Conservation (phyloP, 2,329 filamentous ascomycete species). For the Pseudogymnoascus sp. region DNA sequence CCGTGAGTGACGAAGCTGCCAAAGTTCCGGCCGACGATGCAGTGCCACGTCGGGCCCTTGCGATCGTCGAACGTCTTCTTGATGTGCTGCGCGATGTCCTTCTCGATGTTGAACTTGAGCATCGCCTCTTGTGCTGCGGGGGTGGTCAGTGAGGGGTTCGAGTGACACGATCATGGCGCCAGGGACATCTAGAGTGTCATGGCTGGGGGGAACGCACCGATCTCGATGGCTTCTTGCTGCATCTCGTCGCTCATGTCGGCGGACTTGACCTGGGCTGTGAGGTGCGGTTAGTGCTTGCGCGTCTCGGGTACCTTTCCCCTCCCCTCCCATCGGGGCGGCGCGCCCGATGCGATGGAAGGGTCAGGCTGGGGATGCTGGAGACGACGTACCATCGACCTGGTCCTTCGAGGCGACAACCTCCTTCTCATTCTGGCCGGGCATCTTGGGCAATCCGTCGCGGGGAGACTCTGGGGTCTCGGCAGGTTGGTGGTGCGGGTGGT, state of each 20-base stretch:
- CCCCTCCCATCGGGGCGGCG: not conserved
- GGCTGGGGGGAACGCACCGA: constrained; percentile 56
- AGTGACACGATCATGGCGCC: not conserved
- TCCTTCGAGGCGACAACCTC: constrained; percentile 13
- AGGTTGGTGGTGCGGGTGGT: not conserved
- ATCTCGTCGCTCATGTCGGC: constrained; percentile 98
- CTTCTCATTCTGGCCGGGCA: constrained; percentile 22
- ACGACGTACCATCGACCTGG: constrained; percentile 26
- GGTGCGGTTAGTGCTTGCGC: not conserved
- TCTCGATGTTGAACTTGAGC: constrained; percentile 64
- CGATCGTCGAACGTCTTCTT: constrained; percentile 97
- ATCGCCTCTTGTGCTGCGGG: constrained; percentile 58
- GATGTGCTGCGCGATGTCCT: constrained; percentile 94
- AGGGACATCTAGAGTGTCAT: constrained; percentile 46
- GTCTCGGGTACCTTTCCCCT: not conserved
- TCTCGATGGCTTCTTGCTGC: constrained; percentile 91
- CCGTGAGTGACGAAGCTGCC: constrained; percentile 98
- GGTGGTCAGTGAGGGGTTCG: constrained; percentile 22
- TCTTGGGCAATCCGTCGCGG: constrained; percentile 11
- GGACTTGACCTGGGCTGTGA: constrained; percentile 86
- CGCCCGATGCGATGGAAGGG: constrained; percentile 10
- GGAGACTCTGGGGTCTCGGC: not conserved
- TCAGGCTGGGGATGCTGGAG: not conserved
- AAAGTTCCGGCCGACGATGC: constrained; percentile 97
- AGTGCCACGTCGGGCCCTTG: constrained; percentile 98